These are phyloP conservation scores for Kodamaea sagamina DNA, from an alignment of 805 yeast species.

Conservation along the genomic window DNA sequence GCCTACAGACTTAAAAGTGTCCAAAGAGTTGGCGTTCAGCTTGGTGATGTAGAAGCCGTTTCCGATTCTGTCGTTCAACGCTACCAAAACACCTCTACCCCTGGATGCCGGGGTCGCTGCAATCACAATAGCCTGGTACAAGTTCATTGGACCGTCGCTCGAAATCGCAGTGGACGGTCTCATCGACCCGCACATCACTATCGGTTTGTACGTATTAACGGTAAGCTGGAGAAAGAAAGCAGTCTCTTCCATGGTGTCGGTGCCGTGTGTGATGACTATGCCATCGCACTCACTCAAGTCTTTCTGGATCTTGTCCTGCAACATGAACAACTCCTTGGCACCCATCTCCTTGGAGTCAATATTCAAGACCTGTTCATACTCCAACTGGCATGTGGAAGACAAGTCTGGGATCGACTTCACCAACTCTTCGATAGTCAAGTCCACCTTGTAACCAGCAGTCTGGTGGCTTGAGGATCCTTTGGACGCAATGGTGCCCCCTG, in stretches of 20 bases:
- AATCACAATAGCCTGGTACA: constrained; percentile 67
- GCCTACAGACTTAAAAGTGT: constrained; percentile 66
- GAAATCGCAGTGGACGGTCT: constrained; percentile 70
- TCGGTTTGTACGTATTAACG: constrained; percentile 48
- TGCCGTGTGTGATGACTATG: constrained; percentile 69
- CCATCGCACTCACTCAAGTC: constrained; percentile 53
- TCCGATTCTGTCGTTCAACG: constrained; percentile 67
- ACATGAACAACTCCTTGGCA: constrained; percentile 44
- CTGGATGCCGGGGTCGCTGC: constrained; percentile 54
- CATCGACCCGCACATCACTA: constrained; percentile 74
- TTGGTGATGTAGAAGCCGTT: constrained; percentile 72
- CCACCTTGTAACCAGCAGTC: constrained; percentile 57
- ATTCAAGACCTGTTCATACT: constrained; percentile 63
- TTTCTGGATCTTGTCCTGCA: constrained; percentile 48
- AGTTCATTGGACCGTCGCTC: constrained; percentile 73
- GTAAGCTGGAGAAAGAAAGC: constrained; percentile 61
- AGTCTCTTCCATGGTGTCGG: constrained; percentile 69
- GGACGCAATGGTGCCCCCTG: constrained; percentile 63
- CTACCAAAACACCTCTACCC: constrained; percentile 63
- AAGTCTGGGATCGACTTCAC: constrained; percentile 58
- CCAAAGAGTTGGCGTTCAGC: constrained; percentile 68
- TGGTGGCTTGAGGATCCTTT: constrained; percentile 49
- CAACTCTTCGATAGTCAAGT: constrained; percentile 53
- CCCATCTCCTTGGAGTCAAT: constrained; percentile 62
- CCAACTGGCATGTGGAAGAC: constrained; percentile 52